Evolutionary conservation across 2,329 filamentous ascomycete genomes (phyloP), one percentile per base, ranked within the genome.

Genomic region (Ceratocystis alfenasii): DNA sequence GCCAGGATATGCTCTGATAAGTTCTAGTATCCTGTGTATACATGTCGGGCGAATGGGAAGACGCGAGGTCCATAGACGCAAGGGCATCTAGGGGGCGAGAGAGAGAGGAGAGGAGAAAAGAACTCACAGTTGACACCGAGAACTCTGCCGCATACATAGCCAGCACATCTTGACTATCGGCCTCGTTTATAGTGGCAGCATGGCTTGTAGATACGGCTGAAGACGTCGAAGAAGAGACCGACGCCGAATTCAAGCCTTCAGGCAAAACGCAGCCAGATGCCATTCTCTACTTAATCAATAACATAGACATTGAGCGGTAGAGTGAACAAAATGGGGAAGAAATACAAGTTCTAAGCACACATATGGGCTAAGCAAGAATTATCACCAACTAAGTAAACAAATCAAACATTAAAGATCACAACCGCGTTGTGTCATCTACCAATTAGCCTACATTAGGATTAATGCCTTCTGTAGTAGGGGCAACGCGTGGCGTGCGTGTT

Each of bases 101-200:
- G 7, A 20, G 17, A 22, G 55, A 30, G 17, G 17, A 36, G 25
- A 59, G 20, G 28, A 59, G 30, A 36, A 30, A 30, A 10, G 55
- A 59, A 62, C 62, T 67, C 10, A 64, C 65, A 28, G 25, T 46
- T 5, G 62, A 64, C 44, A 55, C 60, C 10, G 65, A 67, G 57
- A 67, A 67, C 46, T 67, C 65, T 7, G 65, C 62, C 33, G 62
- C 53, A 44, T 67, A 67, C 20, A 60, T 63, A 6, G 53, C 65
- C 50, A 67, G 55, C 6, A 67, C 62, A 36, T 60, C 65, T 63
- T 67, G 65, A 22, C 65, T 67, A 60, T 67, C 65, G 4, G 55
- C 62, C 22, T 65, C 64, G 50, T 33, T 46, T 33, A 25, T 45
- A 50, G 36, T 8, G 20, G 61, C 25, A 5, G 44, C 25, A 50